Evolutionary conservation across 768 basidiomycete genomes (phyloP), one percentile per base, ranked within the genome.

Genomic region (Mycena leptocephala): DNA sequence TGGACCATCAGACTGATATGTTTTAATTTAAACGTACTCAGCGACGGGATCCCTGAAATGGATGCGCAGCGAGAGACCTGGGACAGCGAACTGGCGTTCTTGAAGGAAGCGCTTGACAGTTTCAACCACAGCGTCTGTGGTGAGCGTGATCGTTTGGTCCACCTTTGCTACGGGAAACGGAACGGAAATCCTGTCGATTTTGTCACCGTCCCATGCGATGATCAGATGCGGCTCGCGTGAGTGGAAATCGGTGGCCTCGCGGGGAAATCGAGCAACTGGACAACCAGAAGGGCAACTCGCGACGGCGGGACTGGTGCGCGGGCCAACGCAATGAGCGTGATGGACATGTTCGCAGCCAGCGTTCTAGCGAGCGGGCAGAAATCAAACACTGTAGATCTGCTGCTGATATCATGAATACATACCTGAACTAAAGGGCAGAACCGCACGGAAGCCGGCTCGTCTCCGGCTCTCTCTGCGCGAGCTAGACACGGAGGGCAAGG

Each of bases 341-440:
- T 83, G 83, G 8, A 82, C 53, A 61, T 83, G 82, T 5, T 74
- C 77, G 56, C 83, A 83, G 8, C 80, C 80, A n/a, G 81, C 81
- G 53, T 83, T 83, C 83, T 83, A 43, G 16, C 11, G 16, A 43
- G 16, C 11, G 16, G 41, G 18, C 41, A 43, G 9, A 43, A 43
- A 43, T 43, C 48, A 16, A 22, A 11, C 3, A 14, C 1, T 2
- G 39, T 6, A 55, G 51, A 39, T 11, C 16, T n/a, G n/a, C n/a
- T n/a, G n/a, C n/a, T n/a, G 53, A 48, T 10, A 37, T n/a, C 5
- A 32, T 9, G 20, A 0, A 55, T n/a, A 43, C 67, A 28, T 70
- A 80, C 83, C 76, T 80, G 70, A 59, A 83, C 79, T 3, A 83
- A 48, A 0, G 83, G 78, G 37, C 83, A 83, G 53, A 78, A 74